phyloP scores from a whole-genome alignment of 257 asterid genomes.

The Nicotiana tomentosiformis region DNA sequence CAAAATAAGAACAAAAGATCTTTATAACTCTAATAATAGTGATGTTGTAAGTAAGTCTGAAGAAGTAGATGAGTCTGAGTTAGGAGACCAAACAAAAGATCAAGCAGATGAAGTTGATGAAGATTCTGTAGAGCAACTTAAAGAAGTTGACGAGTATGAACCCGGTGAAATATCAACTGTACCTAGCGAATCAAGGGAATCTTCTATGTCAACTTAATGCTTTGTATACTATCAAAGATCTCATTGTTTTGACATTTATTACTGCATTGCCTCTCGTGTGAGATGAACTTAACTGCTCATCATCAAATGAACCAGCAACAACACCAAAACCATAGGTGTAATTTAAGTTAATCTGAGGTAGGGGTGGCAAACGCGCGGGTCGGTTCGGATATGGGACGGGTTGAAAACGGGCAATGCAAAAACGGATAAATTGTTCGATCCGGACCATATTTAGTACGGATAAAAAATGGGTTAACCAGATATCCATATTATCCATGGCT shows the following conservation, averaged over 20 bases:
- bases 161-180: neutral
- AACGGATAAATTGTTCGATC: too few relatives aligned
- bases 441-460: too few relatives aligned
- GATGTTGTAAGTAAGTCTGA: conserved; percentile 14
- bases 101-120: conserved; percentile 12
- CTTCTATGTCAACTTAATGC: conserved; percentile 3
- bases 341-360: neutral
- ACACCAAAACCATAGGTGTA: neutral
- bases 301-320: neutral
- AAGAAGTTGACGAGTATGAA: conserved; percentile 6
- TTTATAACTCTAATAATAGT: conserved; percentile 7
- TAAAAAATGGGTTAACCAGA: too few relatives aligned
- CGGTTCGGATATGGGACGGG: too few relatives aligned
- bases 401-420: too few relatives aligned
- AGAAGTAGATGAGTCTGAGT: conserved; percentile 19
- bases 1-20: conserved; percentile 44
- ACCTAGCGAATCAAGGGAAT: conserved; percentile 13
- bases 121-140: conserved; percentile 14
- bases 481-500: too few relatives aligned
- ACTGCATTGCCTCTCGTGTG: neutral
- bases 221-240: neutral
- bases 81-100: conserved; percentile 23
- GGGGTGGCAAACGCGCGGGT: neutral
- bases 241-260: neutral
- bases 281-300: neutral